These are phyloP conservation scores for Heterobasidion occidentale DNA, from an alignment of 1,284 basidiomycete species.

Conservation along the genomic window DNA sequence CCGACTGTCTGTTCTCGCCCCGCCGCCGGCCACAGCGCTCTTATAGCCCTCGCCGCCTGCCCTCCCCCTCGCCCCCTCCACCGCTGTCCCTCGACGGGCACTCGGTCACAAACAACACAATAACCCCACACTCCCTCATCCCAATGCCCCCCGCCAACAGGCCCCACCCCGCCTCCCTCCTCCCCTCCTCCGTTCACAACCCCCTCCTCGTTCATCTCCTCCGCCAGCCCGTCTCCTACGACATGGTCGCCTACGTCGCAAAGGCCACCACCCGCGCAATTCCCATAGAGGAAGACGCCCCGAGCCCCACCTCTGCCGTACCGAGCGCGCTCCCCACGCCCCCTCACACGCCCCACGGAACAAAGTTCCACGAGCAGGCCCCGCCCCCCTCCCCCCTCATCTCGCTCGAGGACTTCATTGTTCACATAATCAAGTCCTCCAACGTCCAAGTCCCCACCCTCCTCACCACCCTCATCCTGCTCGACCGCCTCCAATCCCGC, in stretches of 20 bases:
- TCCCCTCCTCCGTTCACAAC: conserved; percentile 64
- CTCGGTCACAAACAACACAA: conserved; percentile 15
- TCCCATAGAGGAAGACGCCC: conserved; percentile 38
- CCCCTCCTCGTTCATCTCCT: conserved; percentile 74
- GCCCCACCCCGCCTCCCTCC: conserved; percentile 63
- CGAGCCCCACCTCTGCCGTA: not conserved
- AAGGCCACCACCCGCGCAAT: conserved; percentile 60
- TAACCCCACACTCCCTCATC: conserved; percentile 10
- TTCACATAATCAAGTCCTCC: conserved; percentile 75
- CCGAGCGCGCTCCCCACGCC: conserved; percentile 35
- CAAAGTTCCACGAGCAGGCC: conserved; percentile 27
- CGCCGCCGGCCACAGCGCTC: not conserved
- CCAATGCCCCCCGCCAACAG: conserved; percentile 19
- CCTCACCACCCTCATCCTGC: conserved; percentile 88
- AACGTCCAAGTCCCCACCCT: conserved; percentile 92
- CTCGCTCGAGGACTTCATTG: conserved; percentile 82
- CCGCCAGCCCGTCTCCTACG: conserved; percentile 65
- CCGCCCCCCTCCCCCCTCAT: conserved; percentile 19
- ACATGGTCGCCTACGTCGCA: conserved; percentile 78
- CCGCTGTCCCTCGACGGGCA: conserved; percentile 23
- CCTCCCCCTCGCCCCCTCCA: conserved; percentile 13
- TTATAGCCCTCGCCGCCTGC: not conserved
- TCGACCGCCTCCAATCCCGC: conserved; percentile 79
- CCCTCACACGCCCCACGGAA: conserved; percentile 45
- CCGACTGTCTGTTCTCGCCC: not conserved